These are phyloP conservation scores for Fusarium sp. DNA, from an alignment of 2,329 filamentous ascomycete species.

Conservation along the genomic window DNA sequence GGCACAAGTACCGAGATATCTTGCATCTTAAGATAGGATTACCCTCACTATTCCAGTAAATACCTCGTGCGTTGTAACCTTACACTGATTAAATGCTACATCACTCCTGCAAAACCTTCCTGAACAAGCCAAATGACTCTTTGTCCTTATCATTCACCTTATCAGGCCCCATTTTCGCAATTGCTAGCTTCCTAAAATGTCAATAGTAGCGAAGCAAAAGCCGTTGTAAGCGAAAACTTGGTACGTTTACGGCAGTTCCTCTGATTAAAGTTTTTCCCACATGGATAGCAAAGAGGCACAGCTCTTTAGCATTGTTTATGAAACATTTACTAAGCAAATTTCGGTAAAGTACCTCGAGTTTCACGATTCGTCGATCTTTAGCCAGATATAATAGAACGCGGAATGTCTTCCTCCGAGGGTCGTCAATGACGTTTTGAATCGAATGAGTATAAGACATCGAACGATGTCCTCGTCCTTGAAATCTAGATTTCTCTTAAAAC, in stretches of 20 bases:
- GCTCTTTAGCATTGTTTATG: neutral
- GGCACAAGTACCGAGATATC: too few relatives aligned
- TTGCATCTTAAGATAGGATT: neutral
- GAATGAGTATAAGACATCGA: neutral
- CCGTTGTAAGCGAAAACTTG: neutral
- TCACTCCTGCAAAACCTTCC: neutral
- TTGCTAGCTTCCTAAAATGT: neutral
- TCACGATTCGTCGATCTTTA: neutral
- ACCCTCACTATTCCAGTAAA: neutral
- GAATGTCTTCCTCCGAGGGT: slow-evolving; percentile 11
- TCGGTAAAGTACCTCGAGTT: neutral
- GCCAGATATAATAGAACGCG: neutral
- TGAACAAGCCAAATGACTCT: neutral
- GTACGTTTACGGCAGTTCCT: neutral
- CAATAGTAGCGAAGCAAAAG: neutral
- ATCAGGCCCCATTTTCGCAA: neutral
- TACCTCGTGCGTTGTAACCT: neutral
- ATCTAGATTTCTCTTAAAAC: neutral
- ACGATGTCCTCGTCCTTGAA: neutral
- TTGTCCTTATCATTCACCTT: neutral
- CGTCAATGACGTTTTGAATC: neutral
- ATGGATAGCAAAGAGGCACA: neutral
- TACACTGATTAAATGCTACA: neutral
- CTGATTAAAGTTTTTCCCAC: neutral
- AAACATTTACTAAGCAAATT: neutral